Percentiles rank a stretch among this genome's conserved stretches.
phyloP scores from a whole-genome alignment of 345 rosid species.

The Brassica cretica region DNA sequence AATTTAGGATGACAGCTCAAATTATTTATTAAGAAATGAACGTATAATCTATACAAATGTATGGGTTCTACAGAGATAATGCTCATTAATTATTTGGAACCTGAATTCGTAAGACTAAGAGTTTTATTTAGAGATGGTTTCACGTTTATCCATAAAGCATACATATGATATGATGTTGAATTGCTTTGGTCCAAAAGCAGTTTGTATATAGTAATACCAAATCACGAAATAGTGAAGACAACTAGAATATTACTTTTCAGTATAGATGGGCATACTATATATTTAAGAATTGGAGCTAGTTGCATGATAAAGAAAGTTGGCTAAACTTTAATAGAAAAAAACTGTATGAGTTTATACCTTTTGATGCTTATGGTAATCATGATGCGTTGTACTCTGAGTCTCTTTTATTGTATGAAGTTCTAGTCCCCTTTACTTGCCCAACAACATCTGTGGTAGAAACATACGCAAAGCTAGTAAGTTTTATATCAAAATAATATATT shows the following conservation, averaged over 20 bases:
- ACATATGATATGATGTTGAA: slow-evolving; percentile 14
- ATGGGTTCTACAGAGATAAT: slow-evolving; percentile 25
- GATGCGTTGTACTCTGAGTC: background rate
- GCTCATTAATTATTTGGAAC: slow-evolving; percentile 23
- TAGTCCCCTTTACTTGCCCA: no score
- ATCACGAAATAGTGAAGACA: background rate
- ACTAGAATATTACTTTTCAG: background rate
- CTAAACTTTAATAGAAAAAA: background rate
- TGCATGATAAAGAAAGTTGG: slow-evolving; percentile 3
- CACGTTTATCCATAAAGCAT: background rate
- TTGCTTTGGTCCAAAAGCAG: slow-evolving; percentile 20
- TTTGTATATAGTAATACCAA: slow-evolving; percentile 10
- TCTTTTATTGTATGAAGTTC: no score
- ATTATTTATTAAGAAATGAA: slow-evolving; percentile 2
- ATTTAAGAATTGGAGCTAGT: background rate
- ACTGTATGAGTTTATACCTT: background rate
- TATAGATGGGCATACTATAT: background rate
- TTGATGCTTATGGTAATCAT: background rate
- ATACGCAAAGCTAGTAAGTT: no score
- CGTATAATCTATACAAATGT: slow-evolving; percentile 17
- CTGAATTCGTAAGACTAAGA: slow-evolving; percentile 8
- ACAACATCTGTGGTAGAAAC: no score
- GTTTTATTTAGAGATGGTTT: slow-evolving; percentile 5
- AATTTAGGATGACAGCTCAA: slow-evolving; percentile 2
- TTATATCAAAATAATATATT: background rate